Percentiles rank a stretch among this genome's conserved stretches.
phyloP scores from a whole-genome alignment of 108 stramenopile genomes.

The Chaetoceros muelleri region DNA sequence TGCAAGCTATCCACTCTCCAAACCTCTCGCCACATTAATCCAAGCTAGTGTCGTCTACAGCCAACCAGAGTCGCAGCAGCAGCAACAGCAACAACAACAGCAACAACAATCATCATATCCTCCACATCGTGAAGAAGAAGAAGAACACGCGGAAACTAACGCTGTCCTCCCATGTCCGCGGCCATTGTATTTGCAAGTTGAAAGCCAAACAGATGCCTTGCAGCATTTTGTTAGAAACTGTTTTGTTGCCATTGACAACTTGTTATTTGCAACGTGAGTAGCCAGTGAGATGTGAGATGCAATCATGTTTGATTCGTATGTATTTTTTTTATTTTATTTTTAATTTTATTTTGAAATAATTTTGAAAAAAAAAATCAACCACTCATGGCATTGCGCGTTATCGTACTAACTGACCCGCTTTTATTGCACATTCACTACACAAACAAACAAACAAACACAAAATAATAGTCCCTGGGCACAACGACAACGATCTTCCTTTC shows the following conservation, averaged over 20 bases:
- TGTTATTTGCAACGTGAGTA: background rate
- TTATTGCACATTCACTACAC: background rate
- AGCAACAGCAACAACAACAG: no score
- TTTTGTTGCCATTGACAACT: background rate
- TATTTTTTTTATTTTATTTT: no score
- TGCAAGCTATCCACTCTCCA: background rate
- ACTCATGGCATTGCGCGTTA: no score
- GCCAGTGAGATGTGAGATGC: no score
- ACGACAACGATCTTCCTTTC: background rate
- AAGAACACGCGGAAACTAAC: constrained; percentile 2
- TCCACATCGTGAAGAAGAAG: background rate
- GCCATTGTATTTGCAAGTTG: background rate
- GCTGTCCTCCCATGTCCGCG: no score
- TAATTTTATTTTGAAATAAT: no score
- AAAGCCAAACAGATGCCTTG: background rate
- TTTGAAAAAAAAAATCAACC: no score
- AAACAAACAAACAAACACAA: no score
- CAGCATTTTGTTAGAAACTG: background rate
- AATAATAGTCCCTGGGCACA: background rate
- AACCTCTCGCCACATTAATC: background rate
- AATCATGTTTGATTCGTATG: no score
- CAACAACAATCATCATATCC: no score
- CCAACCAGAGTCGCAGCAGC: no score
- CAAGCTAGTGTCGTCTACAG: background rate
- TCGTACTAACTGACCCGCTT: background rate